Percentiles rank a stretch among this genome's conserved stretches.
These are phyloP conservation scores for Penicillium sp. DNA, from an alignment of 2,329 filamentous ascomycete genomes.

Conservation along the genomic window DNA sequence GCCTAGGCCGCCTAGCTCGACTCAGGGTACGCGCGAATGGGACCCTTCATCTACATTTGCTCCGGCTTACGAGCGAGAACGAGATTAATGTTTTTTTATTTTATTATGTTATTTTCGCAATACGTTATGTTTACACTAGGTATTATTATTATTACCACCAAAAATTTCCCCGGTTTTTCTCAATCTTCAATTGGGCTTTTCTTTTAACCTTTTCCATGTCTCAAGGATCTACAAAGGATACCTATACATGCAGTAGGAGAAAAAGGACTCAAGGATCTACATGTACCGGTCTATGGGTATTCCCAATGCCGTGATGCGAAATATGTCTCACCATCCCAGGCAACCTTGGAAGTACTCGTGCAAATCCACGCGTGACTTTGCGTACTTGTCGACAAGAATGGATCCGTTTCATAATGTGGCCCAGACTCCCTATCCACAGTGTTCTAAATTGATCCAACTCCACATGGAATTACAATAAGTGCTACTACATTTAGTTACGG, in stretches of 20 bases:
- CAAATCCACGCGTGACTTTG: too few species aligned
- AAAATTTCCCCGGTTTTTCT: background rate
- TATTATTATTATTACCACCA: background rate
- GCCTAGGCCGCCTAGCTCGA: slow-evolving; percentile 44
- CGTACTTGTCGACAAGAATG: background rate
- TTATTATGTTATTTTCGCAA: background rate
- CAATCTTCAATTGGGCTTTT: background rate
- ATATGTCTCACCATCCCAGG: too few species aligned
- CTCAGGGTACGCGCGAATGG: slow-evolving; percentile 34
- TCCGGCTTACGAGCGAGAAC: slow-evolving; percentile 13
- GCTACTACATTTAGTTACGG: background rate
- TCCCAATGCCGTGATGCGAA: too few species aligned
- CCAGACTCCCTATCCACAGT: background rate
- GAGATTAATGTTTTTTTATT: slow-evolving; percentile 8
- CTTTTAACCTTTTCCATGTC: too few species aligned
- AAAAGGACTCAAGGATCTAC: too few species aligned
- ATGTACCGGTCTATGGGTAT: too few species aligned
- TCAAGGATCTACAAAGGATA: too few species aligned
- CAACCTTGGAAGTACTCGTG: too few species aligned
- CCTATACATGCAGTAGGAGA: too few species aligned
- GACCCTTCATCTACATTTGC: slow-evolving; percentile 41
- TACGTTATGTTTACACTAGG: background rate
- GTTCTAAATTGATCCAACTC: background rate
- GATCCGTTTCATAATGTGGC: background rate
- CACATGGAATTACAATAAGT: background rate